Percentiles rank a stretch among this genome's conserved stretches.
phyloP scores from a whole-genome alignment of 1,284 basidiomycete species.

The Leccinum ponderosum region DNA sequence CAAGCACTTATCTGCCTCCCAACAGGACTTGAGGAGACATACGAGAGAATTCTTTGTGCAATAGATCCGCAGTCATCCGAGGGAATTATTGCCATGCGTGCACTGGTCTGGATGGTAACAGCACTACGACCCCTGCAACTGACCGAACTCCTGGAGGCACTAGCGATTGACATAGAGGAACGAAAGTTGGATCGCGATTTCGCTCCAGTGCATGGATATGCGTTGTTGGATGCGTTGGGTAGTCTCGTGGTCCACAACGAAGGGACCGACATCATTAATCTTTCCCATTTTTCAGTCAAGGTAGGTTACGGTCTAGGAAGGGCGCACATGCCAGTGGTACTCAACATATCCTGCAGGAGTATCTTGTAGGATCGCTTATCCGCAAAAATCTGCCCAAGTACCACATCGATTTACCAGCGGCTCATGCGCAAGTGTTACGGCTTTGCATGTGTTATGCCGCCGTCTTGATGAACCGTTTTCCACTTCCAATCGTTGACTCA shows the following conservation, averaged over 20 bases:
- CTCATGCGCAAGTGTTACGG: conserved; percentile 2
- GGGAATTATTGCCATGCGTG: not conserved
- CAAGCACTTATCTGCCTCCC: conserved; percentile 3
- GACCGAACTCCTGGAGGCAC: conserved; percentile 7
- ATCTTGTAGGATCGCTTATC: not conserved
- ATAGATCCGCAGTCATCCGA: not conserved
- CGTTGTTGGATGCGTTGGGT: conserved; percentile 11
- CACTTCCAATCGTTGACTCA: not conserved
- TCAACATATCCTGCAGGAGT: not conserved
- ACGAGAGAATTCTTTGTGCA: conserved; percentile 6
- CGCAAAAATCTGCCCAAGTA: not conserved
- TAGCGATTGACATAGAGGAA: conserved; percentile 7
- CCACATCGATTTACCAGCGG: conserved; percentile 1
- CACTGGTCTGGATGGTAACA: conserved; percentile 8
- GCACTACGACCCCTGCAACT: conserved; percentile 2
- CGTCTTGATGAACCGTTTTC: no score
- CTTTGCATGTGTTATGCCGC: conserved; percentile 2
- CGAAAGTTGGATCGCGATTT: not conserved
- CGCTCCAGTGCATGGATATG: not conserved
- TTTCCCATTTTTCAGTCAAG: conserved; percentile 21
- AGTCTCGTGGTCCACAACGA: conserved; percentile 15
- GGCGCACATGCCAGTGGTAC: not conserved
- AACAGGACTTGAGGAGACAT: conserved; percentile 6
- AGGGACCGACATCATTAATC: conserved; percentile 5
- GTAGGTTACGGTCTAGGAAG: not conserved